Base-by-base conservation (phyloP, 2,329 filamentous ascomycete genomes). In the Colletotrichum sp. region DNA sequence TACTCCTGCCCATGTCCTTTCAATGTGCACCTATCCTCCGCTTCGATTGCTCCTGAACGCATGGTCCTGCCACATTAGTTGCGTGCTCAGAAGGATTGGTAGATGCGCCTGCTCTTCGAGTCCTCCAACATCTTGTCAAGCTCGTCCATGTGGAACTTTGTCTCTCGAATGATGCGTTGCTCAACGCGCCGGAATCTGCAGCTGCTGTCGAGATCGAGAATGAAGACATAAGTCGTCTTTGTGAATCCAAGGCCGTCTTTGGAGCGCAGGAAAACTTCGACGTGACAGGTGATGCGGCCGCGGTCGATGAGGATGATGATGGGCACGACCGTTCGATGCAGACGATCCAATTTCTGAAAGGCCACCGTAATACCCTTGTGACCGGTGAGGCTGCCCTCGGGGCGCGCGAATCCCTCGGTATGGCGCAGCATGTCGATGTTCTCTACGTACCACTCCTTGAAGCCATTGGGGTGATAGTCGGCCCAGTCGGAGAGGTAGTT, bases 401-500 rank as follows among this genome's bases (percentile, higher is more conserved):
- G 44, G n/a, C 10, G 12, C 2, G 44, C 10, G 44, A 3, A 13
- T 21, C 44, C 44, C 44, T 52, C 44, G 0, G n/a, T 52, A 13
- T 52, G 44, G 44, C n/a, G 44, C 6, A 52, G n/a, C n/a, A 52
- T 52, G n/a, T 13, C 3, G 44, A 21, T 1, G n/a, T 13, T 21
- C 44, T 8, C 44, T 0, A 3, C 4, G 6, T 52, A 52, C 44
- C 44, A 52, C n/a, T 52, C 44, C 6, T 7, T 52, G 10, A 21
- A 7, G 44, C 44, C 44, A 52, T 52, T 52, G 3, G 44, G 44
- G 2, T 21, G 44, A 7, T 52, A 52, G 3, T 52, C n/a, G n/a
- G n/a, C n/a, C 44, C 44, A 52, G 44, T 52, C 44, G 44, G n/a
- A 52, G n/a, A 52, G 44, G n/a, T 52, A 52, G 10, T 52, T 52